Base-by-base conservation (phyloP, 176 grass and related monocot genomes). In the Microstegium vimineum region DNA sequence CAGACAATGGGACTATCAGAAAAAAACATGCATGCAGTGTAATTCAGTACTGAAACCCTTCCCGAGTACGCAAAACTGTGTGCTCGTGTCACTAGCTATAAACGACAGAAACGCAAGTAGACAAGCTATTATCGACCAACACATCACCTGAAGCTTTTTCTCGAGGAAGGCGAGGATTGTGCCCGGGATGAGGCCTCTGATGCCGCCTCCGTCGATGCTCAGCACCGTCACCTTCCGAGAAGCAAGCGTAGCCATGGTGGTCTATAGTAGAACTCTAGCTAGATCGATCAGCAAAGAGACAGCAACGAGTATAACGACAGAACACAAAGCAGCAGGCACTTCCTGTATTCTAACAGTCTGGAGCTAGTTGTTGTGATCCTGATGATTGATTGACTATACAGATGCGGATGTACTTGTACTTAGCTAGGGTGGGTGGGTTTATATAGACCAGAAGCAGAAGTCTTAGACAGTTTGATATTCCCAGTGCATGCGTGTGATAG, bases 121-220 rank as follows among this genome's bases (percentile, higher is more conserved):
- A 38, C 6, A 38, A 38, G 36, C 36, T 7, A 41, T 10, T n/a
- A n/a, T n/a, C n/a, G 37, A 38, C 8, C 37, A 6, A 41, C 38
- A 41, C 9, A 41, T 41, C 34, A 79, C 83, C 32, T 85, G 83
- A 30, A 85, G 52, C 66, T 85, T 49, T 43, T 16, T 8, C 64
- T 86, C 85, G 0, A 86, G 85, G 78, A 81, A 86, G 7, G 23
- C 14, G 42, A 86, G 70, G 42, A 86, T 63, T 2, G 85, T 81
- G 26, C 42, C 77, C 2, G 84, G 84, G 61, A 86, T 69, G 71
- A 86, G 69, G 45, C 84, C 84, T 25, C 85, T 63, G 17, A 86
- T 75, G 43, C 85, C 85, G 6, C 85, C 85, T 0, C 85, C 85
- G 13, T 86, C 85, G 42, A 86, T 75, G 70, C 59, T 67, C 8